Evolutionary conservation across 345 rosid species (phyloP), one percentile per base, ranked within the genome.

Genomic region (Eucalyptus marginata): DNA sequence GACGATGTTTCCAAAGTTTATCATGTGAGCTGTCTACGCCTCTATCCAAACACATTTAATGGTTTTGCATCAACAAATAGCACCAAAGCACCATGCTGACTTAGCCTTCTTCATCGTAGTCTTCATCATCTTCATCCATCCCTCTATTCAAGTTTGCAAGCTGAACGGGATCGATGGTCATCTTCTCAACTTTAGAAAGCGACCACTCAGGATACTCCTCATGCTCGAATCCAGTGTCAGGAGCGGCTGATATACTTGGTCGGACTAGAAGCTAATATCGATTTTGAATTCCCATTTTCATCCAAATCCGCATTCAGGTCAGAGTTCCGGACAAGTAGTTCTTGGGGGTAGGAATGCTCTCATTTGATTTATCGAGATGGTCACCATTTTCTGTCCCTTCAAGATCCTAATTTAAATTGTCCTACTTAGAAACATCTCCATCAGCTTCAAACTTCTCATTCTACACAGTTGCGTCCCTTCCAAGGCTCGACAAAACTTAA

Each of bases 261-360:
- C 25, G 52, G 50, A 49, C 83, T 54, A 47, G 51, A 18, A 20
- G 87, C 40, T 47, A 86, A 36, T 46, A 43, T 36, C 20, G 87
- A 49, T 80, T 87, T 88, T 46, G 79, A 90, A 85, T 95, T 94
- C 59, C 93, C 96, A 54, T 93, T 93, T 91, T 94, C 97, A 51
- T 94, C 94, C 93, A 94, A 90, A 87, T 83, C 93, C 31, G 91
- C 89, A 29, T 95, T 95, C 33, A 95, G 93, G 88, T 95, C 96
- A 47, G 94, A 93, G 89, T 93, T 89, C 76, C 91, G 92, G 81
- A 91, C 89, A 51, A 92, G 93, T 6, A 86, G 44, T 86, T 84
- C 89, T 18, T 47, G 3, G 83, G 29, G 25, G 87, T 44, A n/a
- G 68, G 68, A 47, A 87, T 86, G 64, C 87, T 89, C 47, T 88